These are phyloP conservation scores for Chrysanthemum makinoi DNA, from an alignment of 129 eudicot genomes.

Conservation along the genomic window DNA sequence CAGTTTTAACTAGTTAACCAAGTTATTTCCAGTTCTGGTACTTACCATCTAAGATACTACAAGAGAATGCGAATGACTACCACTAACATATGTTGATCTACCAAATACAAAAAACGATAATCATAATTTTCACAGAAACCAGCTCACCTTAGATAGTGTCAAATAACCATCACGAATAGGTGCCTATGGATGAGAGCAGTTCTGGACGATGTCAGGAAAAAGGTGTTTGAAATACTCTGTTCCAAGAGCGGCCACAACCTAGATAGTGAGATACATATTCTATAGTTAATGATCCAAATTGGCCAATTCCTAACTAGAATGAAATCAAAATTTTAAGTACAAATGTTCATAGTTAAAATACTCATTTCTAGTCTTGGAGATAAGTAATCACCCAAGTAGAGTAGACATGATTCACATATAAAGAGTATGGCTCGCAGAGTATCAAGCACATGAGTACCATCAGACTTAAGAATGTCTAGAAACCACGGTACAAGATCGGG, in stretches of 20 bases:
- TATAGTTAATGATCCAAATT: neutral
- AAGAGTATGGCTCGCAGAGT: neutral
- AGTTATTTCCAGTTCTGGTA: too few species aligned
- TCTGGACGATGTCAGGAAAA: conserved; percentile 85
- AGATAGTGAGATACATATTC: conserved; percentile 4
- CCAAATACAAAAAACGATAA: neutral
- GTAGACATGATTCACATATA: neutral
- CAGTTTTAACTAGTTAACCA: too few species aligned
- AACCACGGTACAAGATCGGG: too few species aligned
- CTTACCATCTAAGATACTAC: too few species aligned
- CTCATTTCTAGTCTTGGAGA: too few species aligned
- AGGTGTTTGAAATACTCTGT: conserved; percentile 69
- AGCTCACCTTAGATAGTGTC: conserved; percentile 78
- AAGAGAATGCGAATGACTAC: conserved; percentile 16
- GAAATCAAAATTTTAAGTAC: too few species aligned
- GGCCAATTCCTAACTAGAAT: conserved; percentile 6
- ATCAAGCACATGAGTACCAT: neutral
- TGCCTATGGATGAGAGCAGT: conserved; percentile 91
- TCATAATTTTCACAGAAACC: neutral
- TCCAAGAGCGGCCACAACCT: conserved; percentile 97
- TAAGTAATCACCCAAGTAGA: neutral
- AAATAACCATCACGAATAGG: conserved; percentile 94
- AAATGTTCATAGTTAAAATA: too few species aligned
- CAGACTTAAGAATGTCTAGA: too few species aligned
- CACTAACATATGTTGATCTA: neutral